Percentiles rank a stretch among this genome's conserved stretches.
Conservation (phyloP, 495 filamentous ascomycete genomes). For the Entonaema liquescens region DNA sequence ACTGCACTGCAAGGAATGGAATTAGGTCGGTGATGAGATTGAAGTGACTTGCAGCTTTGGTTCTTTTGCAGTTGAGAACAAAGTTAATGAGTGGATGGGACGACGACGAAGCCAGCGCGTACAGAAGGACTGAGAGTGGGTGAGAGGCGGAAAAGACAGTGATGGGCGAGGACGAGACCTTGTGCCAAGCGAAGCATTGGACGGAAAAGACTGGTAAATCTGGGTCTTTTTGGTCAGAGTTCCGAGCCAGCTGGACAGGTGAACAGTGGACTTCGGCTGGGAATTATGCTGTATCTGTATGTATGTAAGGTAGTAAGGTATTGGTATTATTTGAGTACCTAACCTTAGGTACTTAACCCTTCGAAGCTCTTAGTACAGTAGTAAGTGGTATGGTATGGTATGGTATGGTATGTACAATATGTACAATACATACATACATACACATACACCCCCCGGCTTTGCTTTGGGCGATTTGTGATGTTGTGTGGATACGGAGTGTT, state of each 20-base stretch:
- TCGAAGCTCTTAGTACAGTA: not conserved
- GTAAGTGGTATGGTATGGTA: too few relatives aligned
- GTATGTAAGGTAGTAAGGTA: constrained; percentile 17
- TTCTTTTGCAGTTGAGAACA: constrained; percentile 21
- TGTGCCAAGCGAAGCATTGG: constrained; percentile 42
- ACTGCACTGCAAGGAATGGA: constrained; percentile 40
- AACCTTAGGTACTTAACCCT: not conserved
- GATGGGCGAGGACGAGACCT: constrained; percentile 38
- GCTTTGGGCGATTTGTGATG: constrained; percentile 23
- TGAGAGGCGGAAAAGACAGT: constrained; percentile 43
- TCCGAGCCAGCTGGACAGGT: constrained; percentile 9
- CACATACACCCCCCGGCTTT: not conserved
- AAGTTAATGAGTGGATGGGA: constrained; percentile 42
- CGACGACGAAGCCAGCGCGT: constrained; percentile 43
- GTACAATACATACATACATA: too few relatives aligned
- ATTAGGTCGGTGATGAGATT: constrained; percentile 40
- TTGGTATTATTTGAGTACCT: not conserved
- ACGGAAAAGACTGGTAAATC: constrained; percentile 43
- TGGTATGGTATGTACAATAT: too few relatives aligned
- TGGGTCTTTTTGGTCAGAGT: constrained; percentile 28
- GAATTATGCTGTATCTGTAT: constrained; percentile 32
- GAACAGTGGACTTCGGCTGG: constrained; percentile 1
- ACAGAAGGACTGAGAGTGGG: constrained; percentile 38
- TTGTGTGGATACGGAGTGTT: constrained; percentile 36
- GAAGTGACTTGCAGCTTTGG: constrained; percentile 19